A percentile compares a stretch with the other conserved stretches of the same genome.
Conservation (phyloP, 257 asterid species). For the Solanum etuberosum region DNA sequence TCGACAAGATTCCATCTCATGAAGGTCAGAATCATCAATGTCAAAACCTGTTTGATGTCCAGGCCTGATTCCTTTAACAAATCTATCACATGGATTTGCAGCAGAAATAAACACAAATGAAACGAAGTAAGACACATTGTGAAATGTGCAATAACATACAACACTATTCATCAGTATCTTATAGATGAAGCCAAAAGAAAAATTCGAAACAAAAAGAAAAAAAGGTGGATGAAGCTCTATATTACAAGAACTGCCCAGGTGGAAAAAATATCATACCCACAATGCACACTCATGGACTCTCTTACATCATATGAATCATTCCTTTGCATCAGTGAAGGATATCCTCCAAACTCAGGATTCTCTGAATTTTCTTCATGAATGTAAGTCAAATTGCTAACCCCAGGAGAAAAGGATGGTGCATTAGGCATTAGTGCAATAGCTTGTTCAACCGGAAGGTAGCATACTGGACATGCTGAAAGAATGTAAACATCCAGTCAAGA, state of each 20-base stretch:
- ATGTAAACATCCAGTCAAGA: neutral
- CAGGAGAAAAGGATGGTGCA: constrained; percentile 53
- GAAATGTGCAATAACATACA: neutral
- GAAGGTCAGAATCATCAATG: constrained; percentile 67
- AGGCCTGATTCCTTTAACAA: constrained; percentile 72
- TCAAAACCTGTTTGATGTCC: constrained; percentile 81
- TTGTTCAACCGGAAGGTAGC: constrained; percentile 61
- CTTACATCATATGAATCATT: constrained; percentile 61
- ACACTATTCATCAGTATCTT: neutral
- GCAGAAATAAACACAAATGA: neutral
- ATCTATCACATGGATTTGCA: constrained; percentile 24
- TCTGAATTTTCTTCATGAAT: constrained; percentile 38
- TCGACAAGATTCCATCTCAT: constrained; percentile 72
- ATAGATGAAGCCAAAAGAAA: neutral
- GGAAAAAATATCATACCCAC: constrained; percentile 56
- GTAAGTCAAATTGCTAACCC: constrained; percentile 37
- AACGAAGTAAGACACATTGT: neutral
- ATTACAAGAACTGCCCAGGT: neutral
- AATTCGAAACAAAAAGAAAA: neutral
- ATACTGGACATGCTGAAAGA: constrained; percentile 67
- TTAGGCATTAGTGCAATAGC: constrained; percentile 46
- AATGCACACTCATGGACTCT: constrained; percentile 80
- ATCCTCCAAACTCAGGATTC: constrained; percentile 62
- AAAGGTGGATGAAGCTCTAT: neutral
- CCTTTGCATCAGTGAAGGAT: constrained; percentile 60